Evolutionary conservation across 1,139 yeast species (phyloP), one percentile per base, ranked within the genome.

Genomic region (Nakaseomyces glabratus): DNA sequence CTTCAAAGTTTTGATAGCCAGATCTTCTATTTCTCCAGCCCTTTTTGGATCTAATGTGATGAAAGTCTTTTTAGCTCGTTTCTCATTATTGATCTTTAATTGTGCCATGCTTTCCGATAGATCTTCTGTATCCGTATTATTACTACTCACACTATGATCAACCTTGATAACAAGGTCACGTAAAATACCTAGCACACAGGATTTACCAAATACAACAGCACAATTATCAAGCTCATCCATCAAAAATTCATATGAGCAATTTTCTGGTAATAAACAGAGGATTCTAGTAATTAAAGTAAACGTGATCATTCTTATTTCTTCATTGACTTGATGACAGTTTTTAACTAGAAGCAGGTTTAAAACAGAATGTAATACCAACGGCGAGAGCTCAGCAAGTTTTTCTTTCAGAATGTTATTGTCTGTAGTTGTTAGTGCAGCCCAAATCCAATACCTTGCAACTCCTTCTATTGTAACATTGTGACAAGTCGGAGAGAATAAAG

Each of bases 201-300:
- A 68, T 47, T 76, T 74, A 20, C 73, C 70, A 32, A 68, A 68
- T 25, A 69, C 72, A 52, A 67, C 74, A 2, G 94, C 93, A 52
- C 90, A 81, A 39, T 70, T 64, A 22, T 63, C 60, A 38, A 88
- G 64, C 0, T 86, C 69, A 49, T 82, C 86, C 24, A 66, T 51
- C 15, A 84, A 61, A 49, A 81, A 82, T 4, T 63, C 65, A 55
- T 73, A 82, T 1, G 81, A 62, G 10, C 66, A 59, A 2, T 62
- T 62, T 42, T 81, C 84, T 0, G 76, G 72, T 21, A 76, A 58
- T 21, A 71, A 53, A 6, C 79, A 68, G 45, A 88, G 55, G 1
- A 78, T 48, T 45, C 70, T 72, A 1, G 77, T 71, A 33, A 80
- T 55, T 34, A 77, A 60, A 0, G 82, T 75, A 44, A 72, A 59